phyloP scores from a whole-genome alignment of 1,284 basidiomycete species.

The Leucoagaricus sp. region DNA sequence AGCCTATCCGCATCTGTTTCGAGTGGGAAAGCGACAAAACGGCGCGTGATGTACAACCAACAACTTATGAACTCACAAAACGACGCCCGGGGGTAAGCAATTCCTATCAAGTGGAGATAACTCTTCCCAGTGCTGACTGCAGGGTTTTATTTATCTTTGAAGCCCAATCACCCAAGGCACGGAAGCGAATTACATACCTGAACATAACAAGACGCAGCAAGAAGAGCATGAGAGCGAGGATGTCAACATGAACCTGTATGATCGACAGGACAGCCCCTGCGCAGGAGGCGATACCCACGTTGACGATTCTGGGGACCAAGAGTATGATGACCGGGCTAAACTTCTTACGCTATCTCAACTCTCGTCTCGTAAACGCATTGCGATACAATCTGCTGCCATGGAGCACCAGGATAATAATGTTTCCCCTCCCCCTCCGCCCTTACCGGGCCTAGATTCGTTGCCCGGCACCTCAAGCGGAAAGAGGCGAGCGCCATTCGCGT shows the following conservation, averaged over 20 bases:
- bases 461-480: constrained; percentile 36
- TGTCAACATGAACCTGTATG: constrained; percentile 1
- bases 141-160: neutral
- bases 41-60: constrained; percentile 33
- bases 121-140: constrained; percentile 3
- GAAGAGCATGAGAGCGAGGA: neutral
- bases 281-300: neutral
- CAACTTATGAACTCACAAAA: constrained; percentile 24
- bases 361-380: constrained; percentile 43
- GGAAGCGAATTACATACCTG: constrained; percentile 2
- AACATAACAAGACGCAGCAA: neutral
- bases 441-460: constrained; percentile 22
- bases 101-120: constrained; percentile 22
- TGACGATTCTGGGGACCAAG: constrained; percentile 1
- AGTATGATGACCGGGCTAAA: constrained; percentile 21
- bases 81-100: constrained; percentile 16
- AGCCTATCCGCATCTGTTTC: constrained; percentile 25
- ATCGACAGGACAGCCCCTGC: neutral
- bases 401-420: constrained; percentile 2
- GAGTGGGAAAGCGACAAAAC: constrained; percentile 29
- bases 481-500: constrained; percentile 30
- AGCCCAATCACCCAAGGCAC: neutral
- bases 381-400: neutral
- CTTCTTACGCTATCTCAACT: constrained; percentile 51
- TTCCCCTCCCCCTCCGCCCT: constrained; percentile 15